Evolutionary conservation across 2,329 filamentous ascomycete species (phyloP).

Genomic region (Ambrosiella xylebori): DNA sequence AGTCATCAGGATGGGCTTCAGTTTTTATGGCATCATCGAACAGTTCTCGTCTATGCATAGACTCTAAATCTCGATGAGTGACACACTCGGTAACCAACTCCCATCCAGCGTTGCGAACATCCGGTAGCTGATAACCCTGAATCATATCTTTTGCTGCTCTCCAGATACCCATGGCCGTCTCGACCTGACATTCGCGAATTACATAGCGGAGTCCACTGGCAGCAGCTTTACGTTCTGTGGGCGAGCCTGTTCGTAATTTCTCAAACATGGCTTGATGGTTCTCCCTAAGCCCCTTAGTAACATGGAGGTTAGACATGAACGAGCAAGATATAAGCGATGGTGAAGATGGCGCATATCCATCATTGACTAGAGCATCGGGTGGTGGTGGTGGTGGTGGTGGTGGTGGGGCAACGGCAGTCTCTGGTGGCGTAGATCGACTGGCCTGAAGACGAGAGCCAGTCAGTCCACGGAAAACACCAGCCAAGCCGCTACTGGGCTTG

Average conservation of each 20-base stretch:
- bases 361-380: background rate
- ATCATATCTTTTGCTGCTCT: conserved; percentile 49
- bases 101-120: conserved; percentile 44
- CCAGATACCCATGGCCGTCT: conserved; percentile 46
- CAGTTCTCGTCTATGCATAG: conserved; percentile 48
- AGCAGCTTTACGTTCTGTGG: conserved; percentile 37
- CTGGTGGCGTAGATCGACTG: conserved; percentile 29
- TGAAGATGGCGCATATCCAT: conserved; percentile 4
- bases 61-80: conserved; percentile 43
- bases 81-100: conserved; percentile 48
- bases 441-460: conserved; percentile 31
- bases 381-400: background rate
- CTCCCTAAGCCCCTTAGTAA: conserved; percentile 28
- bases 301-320: conserved; percentile 17
- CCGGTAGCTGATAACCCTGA: conserved; percentile 33
- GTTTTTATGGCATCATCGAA: conserved; percentile 41
- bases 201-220: conserved; percentile 38
- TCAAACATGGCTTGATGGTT: conserved; percentile 38
- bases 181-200: conserved; percentile 41
- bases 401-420: background rate
- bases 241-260: conserved; percentile 33
- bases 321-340: conserved; percentile 12
- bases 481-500: conserved; percentile 29
- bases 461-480: conserved; percentile 46
- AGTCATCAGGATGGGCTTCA: conserved; percentile 41